A percentile compares a stretch with the other conserved stretches of the same genome.
These are phyloP conservation scores for Candida sp. DNA, from an alignment of 1,139 yeast genomes.

Conservation along the genomic window DNA sequence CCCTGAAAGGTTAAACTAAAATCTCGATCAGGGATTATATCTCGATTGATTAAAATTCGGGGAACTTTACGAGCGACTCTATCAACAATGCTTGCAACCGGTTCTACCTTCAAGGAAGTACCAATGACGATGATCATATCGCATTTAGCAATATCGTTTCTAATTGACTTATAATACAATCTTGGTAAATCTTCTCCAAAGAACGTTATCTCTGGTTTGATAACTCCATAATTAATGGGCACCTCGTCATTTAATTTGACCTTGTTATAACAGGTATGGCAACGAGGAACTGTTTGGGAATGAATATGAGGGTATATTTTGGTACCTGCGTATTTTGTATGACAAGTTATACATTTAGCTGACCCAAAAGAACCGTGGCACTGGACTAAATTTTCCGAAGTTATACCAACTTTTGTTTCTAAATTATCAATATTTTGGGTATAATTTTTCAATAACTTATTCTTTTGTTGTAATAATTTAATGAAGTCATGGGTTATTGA, in stretches of 20 bases:
- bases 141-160: conserved; percentile 59
- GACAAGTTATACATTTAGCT: conserved; percentile 86
- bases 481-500: conserved; percentile 90
- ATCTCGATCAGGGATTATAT: conserved; percentile 70
- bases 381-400: conserved; percentile 70
- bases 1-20: conserved; percentile 84
- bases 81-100: conserved; percentile 92
- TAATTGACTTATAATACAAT: conserved; percentile 62
- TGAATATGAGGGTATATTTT: conserved; percentile 61
- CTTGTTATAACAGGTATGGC: conserved; percentile 61
- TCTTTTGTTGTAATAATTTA: conserved; percentile 68
- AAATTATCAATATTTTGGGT: conserved; percentile 95
- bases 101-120: conserved; percentile 92
- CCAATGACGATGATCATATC: conserved; percentile 88
- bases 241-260: conserved; percentile 30
- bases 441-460: conserved; percentile 80
- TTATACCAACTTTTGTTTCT: conserved; percentile 80
- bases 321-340: conserved; percentile 64
- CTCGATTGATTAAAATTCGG: conserved; percentile 78
- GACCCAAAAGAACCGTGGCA: conserved; percentile 97
- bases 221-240: conserved; percentile 66
- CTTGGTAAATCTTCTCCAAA: conserved; percentile 87
- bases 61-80: conserved; percentile 70
- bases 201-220: conserved; percentile 95
- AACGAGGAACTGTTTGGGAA: conserved; percentile 59